Evolutionary conservation across 148 eudicot species (phyloP), one percentile per base, ranked within the genome.

Genomic region (Nyssa sinensis): DNA sequence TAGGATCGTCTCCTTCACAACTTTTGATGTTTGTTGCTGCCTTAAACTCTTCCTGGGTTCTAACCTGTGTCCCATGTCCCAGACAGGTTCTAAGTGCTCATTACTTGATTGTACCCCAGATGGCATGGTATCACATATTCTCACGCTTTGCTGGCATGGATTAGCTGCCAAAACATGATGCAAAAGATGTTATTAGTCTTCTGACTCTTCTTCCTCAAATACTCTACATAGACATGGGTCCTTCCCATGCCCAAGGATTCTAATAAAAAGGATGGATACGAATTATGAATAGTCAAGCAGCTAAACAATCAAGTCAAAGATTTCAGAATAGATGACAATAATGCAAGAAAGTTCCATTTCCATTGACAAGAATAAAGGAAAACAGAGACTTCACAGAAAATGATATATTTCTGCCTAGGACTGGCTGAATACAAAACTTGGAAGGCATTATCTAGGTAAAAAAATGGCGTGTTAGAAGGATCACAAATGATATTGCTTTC

Each of bases 31-130:
- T 68, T 78, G 84, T 69, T 71, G 71, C 64, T 73, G 80, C 44
- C 71, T 83, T 62, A 86, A 75, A 59, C 64, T 77, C 71, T 78
- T 83, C 75, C 55, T 81, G 69, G 29, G 74, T 70, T 85, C 87
- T 58, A 71, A 62, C 24, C 69, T 75, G 32, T 68, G 76, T 47
- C 59, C 77, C 76, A 31, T 80, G 53, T 88, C 77, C 31, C 61
- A 69, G 71, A 76, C 62, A 65, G 78, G 61, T 33, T 69, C 34
- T 65, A 64, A 23, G 64, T 67, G 57, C 35, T 66, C 75, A 32
- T 58, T 59, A 74, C 81, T 79, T 32, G 80, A 60, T 68, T 62
- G 68, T 69, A 62, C 73, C 72, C 64, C 37, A n/a, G 72, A 55
- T 64, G 76, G 77, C 81, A 89, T 69, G 68, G 60, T 66, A 69